Evolutionary conservation across 2,329 filamentous ascomycete genomes (phyloP).

Genomic region (Epichloe baconii): DNA sequence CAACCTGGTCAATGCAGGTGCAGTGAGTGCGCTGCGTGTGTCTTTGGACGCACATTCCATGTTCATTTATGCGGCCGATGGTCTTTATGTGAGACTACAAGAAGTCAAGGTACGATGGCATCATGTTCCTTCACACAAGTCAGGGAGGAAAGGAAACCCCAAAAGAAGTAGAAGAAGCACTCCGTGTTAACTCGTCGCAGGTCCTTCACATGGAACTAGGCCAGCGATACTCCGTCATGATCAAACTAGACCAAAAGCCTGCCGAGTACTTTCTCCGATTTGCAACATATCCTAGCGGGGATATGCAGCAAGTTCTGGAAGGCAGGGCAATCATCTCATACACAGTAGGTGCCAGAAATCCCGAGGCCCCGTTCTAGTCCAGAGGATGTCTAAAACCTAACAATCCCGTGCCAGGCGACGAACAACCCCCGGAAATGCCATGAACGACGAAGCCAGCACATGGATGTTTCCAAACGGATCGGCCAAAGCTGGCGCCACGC

Average conservation of each 20-base stretch:
- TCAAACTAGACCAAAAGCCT: slow-evolving; percentile 4
- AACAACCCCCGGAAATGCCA: not conserved
- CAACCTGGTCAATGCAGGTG: slow-evolving; percentile 4
- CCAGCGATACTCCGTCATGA: slow-evolving; percentile 4
- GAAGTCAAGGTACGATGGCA: not conserved
- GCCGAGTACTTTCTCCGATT: slow-evolving; percentile 1
- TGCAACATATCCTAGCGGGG: slow-evolving; percentile 1
- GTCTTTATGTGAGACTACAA: not conserved
- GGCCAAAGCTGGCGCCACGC: not conserved
- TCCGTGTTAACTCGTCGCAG: not conserved
- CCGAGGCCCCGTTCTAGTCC: too few species aligned
- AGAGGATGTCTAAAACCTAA: too few species aligned
- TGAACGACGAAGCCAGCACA: not conserved
- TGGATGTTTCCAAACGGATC: slow-evolving; percentile 2
- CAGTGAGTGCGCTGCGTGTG: slow-evolving; percentile 3
- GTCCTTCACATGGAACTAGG: slow-evolving; percentile 3
- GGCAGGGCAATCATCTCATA: slow-evolving; percentile 1
- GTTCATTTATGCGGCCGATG: slow-evolving; percentile 4
- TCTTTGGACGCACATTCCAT: slow-evolving; percentile 4
- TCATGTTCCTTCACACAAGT: too few species aligned
- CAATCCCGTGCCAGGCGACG: too few species aligned
- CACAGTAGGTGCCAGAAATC: not conserved
- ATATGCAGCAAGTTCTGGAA: slow-evolving; percentile 4
- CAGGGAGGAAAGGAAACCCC: too few species aligned
- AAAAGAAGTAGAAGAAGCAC: too few species aligned